Percentiles rank a stretch among this genome's conserved stretches.
Evolutionary conservation across 345 rosid genomes (phyloP).

Genomic region (Brassica nigra): DNA sequence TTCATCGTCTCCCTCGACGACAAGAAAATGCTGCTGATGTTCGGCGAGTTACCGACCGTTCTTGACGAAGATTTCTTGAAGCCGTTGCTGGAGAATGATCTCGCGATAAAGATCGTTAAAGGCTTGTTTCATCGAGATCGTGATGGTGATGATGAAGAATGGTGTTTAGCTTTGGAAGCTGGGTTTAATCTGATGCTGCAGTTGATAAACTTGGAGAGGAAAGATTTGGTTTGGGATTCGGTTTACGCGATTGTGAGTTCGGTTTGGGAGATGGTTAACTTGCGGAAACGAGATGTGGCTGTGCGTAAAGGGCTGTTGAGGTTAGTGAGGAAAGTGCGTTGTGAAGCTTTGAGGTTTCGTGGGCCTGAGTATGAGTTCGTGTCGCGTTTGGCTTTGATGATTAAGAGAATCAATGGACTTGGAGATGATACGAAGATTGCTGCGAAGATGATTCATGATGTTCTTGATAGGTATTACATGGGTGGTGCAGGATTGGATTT

Average conservation of each 20-base stretch:
- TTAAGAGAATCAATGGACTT: constrained; percentile 14
- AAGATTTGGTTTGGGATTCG: constrained; percentile 6
- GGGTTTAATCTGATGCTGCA: constrained; percentile 30
- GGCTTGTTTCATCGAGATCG: background rate
- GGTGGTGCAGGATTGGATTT: background rate
- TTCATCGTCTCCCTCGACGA: background rate
- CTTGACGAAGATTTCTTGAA: constrained; percentile 28
- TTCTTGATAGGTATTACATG: constrained; percentile 32
- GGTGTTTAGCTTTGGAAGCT: constrained; percentile 36
- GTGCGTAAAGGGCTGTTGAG: constrained; percentile 28
- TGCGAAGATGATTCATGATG: background rate
- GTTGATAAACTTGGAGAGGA: background rate
- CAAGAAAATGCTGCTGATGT: constrained; percentile 15
- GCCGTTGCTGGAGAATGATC: background rate
- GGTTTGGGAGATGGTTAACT: constrained; percentile 27
- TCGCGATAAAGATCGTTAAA: background rate
- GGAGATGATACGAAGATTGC: background rate
- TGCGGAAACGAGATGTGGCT: background rate
- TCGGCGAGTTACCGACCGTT: constrained; percentile 8
- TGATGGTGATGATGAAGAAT: constrained; percentile 13
- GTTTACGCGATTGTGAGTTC: constrained; percentile 24
- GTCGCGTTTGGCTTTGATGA: constrained; percentile 24
- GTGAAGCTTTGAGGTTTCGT: constrained; percentile 36
- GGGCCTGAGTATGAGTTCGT: constrained; percentile 21
- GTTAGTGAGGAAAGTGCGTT: constrained; percentile 17